Conservation (phyloP, 345 rosid genomes). For the Triadica sebifera region DNA sequence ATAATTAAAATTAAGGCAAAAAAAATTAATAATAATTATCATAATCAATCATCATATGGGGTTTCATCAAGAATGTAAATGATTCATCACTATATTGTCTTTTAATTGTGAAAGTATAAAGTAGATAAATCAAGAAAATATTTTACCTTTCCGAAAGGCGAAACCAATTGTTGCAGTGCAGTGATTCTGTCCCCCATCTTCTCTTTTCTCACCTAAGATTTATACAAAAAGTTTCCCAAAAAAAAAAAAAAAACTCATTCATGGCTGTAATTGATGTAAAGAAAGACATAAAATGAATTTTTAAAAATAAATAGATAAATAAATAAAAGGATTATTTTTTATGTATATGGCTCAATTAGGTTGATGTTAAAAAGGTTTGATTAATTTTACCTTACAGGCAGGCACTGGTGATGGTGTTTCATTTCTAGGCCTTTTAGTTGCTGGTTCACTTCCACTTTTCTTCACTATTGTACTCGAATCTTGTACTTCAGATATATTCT, state of each 20-base stretch:
- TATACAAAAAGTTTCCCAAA: slow-evolving; percentile 21
- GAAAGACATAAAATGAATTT: neutral
- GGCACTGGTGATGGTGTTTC: slow-evolving; percentile 78
- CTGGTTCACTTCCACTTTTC: slow-evolving; percentile 61
- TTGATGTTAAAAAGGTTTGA: neutral
- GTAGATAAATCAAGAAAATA: slow-evolving; percentile 4
- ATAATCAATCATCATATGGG: neutral
- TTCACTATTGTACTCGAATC: slow-evolving; percentile 47
- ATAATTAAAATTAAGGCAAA: neutral
- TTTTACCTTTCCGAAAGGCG: slow-evolving; percentile 99
- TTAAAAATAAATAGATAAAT: neutral
- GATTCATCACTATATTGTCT: slow-evolving; percentile 2
- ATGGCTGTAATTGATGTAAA: neutral
- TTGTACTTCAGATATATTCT: slow-evolving; percentile 51
- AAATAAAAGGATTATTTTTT: neutral
- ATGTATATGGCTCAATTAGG: neutral
- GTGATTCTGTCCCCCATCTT: slow-evolving; percentile 99
- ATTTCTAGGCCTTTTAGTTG: slow-evolving; percentile 68
- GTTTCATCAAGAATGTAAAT: slow-evolving; percentile 24
- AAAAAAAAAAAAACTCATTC: slow-evolving; percentile 23
- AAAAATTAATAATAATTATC: neutral
- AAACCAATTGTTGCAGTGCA: slow-evolving; percentile 99
- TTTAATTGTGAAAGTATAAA: slow-evolving; percentile 20
- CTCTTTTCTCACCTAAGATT: slow-evolving; percentile 86
- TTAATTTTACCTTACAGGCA: slow-evolving; percentile 73